Conservation (phyloP, 352 stramenopile genomes). For the Globisporangium sylvaticum region DNA sequence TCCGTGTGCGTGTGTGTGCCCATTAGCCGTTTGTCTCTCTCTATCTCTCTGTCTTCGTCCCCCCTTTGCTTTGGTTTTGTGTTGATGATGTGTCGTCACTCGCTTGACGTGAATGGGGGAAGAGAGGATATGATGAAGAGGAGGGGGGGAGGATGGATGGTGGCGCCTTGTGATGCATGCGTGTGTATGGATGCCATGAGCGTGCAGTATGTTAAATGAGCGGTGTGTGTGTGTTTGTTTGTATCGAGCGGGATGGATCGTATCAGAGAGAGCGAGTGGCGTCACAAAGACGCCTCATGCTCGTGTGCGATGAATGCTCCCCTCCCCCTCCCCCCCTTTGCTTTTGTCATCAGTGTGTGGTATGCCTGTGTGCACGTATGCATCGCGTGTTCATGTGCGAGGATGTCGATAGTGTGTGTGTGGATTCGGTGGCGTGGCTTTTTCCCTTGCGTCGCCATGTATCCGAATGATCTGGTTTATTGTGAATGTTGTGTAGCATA, state of each 20-base stretch:
- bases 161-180: neutral
- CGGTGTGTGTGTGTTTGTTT: neutral
- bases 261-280: neutral
- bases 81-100: constrained; percentile 11
- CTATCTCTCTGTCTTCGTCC: neutral
- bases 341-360: neutral
- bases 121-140: neutral
- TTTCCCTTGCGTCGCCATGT: neutral
- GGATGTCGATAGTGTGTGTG: neutral
- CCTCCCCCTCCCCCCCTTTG: neutral
- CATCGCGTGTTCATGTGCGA: neutral
- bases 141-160: neutral
- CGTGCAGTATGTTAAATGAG: neutral
- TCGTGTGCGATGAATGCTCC: neutral
- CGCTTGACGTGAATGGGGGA: neutral
- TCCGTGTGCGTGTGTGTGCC: neutral
- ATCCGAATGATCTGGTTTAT: neutral
- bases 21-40: neutral
- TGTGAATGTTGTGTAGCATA: neutral
- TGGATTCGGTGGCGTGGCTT: neutral
- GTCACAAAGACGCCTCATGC: neutral
- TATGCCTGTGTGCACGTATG: neutral
- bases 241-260: neutral
- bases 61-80: neutral
- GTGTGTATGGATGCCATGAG: neutral